Conservation (phyloP, 225 moss, liverwort and hornwort genomes). For the Lunularia cruciata region DNA sequence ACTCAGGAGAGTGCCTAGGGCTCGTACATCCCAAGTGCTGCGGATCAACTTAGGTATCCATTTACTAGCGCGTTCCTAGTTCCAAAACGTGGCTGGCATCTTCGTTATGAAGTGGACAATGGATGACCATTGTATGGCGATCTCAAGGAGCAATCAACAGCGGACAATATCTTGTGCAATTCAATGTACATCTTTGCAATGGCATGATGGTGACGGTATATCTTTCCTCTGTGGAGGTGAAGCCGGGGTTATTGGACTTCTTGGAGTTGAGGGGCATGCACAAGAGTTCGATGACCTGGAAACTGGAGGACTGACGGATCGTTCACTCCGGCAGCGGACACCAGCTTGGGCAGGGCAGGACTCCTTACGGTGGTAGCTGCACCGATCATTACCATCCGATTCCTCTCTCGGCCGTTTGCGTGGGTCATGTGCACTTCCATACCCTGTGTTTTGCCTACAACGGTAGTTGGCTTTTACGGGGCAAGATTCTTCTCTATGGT, state of each 20-base stretch:
- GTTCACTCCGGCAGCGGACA: slow-evolving; percentile 7
- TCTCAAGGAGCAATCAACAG: too few species aligned
- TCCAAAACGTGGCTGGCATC: too few species aligned
- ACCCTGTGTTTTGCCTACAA: slow-evolving; percentile 16
- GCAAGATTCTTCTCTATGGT: neutral
- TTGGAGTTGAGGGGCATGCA: neutral
- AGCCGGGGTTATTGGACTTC: neutral
- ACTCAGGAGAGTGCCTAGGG: too few species aligned
- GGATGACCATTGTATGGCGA: too few species aligned
- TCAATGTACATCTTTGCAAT: neutral
- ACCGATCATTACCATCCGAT: neutral
- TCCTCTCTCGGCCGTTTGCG: neutral
- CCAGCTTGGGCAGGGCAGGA: slow-evolving; percentile 22
- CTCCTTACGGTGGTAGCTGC: slow-evolving; percentile 5
- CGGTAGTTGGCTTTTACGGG: slow-evolving; percentile 17
- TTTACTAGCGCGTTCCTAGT: too few species aligned
- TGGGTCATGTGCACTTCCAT: slow-evolving; percentile 20
- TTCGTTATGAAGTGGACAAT: too few species aligned
- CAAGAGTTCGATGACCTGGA: slow-evolving; percentile 16
- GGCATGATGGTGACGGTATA: slow-evolving; percentile 7
- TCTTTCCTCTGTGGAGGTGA: neutral
- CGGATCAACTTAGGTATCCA: too few species aligned
- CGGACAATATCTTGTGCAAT: too few species aligned
- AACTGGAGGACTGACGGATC: slow-evolving; percentile 3
- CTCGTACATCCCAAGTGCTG: too few species aligned